Percentiles rank a stretch among this genome's conserved stretches.
These are phyloP conservation scores for Candida mesenterica DNA, from an alignment of 1,139 yeast genomes.

Conservation along the genomic window DNA sequence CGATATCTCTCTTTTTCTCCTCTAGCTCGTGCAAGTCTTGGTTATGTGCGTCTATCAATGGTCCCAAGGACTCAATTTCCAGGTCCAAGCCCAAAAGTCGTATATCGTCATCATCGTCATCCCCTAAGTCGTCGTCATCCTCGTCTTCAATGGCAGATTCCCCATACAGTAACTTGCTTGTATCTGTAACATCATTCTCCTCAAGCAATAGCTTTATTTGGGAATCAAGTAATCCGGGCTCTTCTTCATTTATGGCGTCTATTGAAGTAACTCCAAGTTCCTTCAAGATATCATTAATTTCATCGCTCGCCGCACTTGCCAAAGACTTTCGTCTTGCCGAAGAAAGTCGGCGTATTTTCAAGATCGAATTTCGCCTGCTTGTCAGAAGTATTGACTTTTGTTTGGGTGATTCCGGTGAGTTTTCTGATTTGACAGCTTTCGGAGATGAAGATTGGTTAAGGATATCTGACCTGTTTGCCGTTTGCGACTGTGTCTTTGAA, in stretches of 20 bases:
- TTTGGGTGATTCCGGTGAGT: too few species aligned
- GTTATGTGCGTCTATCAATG: slow-evolving; percentile 37
- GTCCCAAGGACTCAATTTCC: slow-evolving; percentile 42
- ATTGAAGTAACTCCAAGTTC: slow-evolving; percentile 41
- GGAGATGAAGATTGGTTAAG: too few species aligned
- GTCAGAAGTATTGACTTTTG: too few species aligned
- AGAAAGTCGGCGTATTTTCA: slow-evolving; percentile 31
- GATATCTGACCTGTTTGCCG: too few species aligned
- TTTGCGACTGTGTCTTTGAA: too few species aligned
- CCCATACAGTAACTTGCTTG: slow-evolving; percentile 17
- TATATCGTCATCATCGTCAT: slow-evolving; percentile 18
- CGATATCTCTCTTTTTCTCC: slow-evolving; percentile 21
- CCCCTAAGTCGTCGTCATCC: slow-evolving; percentile 26
- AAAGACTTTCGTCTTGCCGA: slow-evolving; percentile 40
- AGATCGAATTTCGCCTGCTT: slow-evolving; percentile 14
- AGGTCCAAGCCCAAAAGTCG: slow-evolving; percentile 36
- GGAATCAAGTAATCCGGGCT: slow-evolving; percentile 33
- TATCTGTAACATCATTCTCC: slow-evolving; percentile 18
- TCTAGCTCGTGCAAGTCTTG: slow-evolving; percentile 27
- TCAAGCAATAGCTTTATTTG: slow-evolving; percentile 36
- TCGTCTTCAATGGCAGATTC: slow-evolving; percentile 34
- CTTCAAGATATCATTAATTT: slow-evolving; percentile 36
- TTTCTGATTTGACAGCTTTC: too few species aligned
- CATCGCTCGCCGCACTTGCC: slow-evolving; percentile 42
- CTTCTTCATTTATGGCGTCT: slow-evolving; percentile 37